Percentiles rank a stretch among this genome's conserved stretches.
Conservation (phyloP, 2,329 filamentous ascomycete species). For the Verticillium nonalfalfae region DNA sequence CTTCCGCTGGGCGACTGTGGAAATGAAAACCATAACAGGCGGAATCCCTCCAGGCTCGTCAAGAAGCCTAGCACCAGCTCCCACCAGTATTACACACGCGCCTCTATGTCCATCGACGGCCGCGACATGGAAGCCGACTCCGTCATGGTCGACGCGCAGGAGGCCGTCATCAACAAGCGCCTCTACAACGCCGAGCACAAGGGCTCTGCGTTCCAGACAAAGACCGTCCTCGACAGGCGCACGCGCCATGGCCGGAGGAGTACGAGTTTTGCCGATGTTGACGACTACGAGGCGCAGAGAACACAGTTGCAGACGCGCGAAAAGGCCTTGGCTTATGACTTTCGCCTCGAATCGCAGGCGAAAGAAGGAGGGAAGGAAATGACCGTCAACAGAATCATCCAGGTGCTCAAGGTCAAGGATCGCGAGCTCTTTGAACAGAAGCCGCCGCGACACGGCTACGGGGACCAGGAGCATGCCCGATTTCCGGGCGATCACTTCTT, state of each 20-base stretch:
- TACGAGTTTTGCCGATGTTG: conserved; percentile 1
- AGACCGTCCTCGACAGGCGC: background rate
- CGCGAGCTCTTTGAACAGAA: conserved; percentile 27
- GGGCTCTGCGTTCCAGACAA: background rate
- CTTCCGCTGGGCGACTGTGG: background rate
- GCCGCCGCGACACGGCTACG: conserved; percentile 24
- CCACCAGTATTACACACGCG: background rate
- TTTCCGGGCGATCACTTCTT: conserved; percentile 53
- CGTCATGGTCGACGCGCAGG: background rate
- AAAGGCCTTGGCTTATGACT: conserved; percentile 32
- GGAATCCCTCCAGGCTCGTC: conserved; percentile 5
- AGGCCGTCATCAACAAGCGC: background rate
- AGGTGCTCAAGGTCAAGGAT: conserved; percentile 28
- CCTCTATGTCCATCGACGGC: background rate
- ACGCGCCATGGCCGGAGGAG: background rate
- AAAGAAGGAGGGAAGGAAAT: conserved; percentile 22
- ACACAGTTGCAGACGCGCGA: conserved; percentile 23
- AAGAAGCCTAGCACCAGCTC: conserved; percentile 2
- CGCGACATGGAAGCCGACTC: background rate
- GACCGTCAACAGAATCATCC: conserved; percentile 32
- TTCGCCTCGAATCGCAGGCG: conserved; percentile 22
- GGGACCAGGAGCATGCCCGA: conserved; percentile 35
- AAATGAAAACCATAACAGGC: background rate
- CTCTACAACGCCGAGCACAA: background rate
- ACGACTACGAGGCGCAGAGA: conserved; percentile 25